Percentiles rank a stretch among this genome's conserved stretches.
These are phyloP conservation scores for Malania oleifera DNA, from an alignment of 164 flowering plant genomes.

Conservation along the genomic window DNA sequence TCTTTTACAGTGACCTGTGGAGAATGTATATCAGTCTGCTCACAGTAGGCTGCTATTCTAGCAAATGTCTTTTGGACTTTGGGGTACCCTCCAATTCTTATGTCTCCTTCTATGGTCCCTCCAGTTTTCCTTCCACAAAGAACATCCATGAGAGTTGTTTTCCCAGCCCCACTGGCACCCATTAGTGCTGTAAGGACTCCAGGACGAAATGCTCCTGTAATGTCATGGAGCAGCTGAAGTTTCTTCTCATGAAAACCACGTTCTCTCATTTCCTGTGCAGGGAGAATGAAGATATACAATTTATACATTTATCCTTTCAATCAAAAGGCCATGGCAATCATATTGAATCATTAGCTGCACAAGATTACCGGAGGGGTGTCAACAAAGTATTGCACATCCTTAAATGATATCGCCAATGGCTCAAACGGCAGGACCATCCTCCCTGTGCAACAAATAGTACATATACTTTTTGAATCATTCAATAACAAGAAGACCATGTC, in stretches of 20 bases:
- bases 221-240: constrained; percentile 42
- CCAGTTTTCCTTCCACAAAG: constrained; percentile 50
- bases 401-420: constrained; percentile 37
- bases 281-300: neutral
- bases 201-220: constrained; percentile 53
- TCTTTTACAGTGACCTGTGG: constrained; percentile 51
- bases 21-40: constrained; percentile 52
- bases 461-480: neutral
- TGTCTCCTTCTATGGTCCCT: constrained; percentile 39
- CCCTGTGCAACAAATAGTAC: constrained; percentile 18
- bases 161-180: constrained; percentile 68
- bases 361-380: constrained; percentile 37
- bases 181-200: constrained; percentile 58
- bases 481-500: neutral
- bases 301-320: neutral
- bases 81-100: constrained; percentile 47
- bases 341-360: neutral
- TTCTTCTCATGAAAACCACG: constrained; percentile 28
- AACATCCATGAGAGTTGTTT: constrained; percentile 63
- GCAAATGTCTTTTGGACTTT: constrained; percentile 54
- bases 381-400: constrained; percentile 41
- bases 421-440: constrained; percentile 35
- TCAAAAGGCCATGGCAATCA: neutral
- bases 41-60: constrained; percentile 53
- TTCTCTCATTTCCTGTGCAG: constrained; percentile 35